These are phyloP conservation scores for Populus hybrid DNA, from an alignment of 441 rosid genomes.

Conservation along the genomic window DNA sequence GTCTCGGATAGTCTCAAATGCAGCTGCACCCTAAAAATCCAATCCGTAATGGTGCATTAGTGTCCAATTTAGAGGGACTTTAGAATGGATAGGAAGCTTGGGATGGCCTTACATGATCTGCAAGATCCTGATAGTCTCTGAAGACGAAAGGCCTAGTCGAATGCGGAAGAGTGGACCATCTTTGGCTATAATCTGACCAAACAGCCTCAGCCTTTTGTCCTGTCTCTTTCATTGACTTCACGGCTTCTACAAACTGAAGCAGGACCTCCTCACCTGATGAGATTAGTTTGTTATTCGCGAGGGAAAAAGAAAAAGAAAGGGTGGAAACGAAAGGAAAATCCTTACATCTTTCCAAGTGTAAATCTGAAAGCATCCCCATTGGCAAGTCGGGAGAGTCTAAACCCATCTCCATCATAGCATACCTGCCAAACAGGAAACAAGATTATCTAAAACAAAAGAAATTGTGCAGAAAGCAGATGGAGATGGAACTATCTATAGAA, in stretches of 20 bases:
- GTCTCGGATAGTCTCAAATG: slow-evolving; percentile 64
- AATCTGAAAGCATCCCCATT: slow-evolving; percentile 58
- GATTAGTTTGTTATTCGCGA: neutral
- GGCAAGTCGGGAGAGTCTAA: slow-evolving; percentile 69
- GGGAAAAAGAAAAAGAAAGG: neutral
- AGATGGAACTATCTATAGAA: neutral
- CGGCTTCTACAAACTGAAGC: slow-evolving; percentile 47
- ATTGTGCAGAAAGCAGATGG: no score
- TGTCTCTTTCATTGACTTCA: slow-evolving; percentile 42
- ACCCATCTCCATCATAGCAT: slow-evolving; percentile 72
- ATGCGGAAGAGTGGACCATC: slow-evolving; percentile 72
- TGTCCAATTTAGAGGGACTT: neutral
- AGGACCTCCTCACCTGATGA: slow-evolving; percentile 64
- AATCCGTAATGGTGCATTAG: neutral
- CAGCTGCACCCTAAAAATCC: slow-evolving; percentile 46
- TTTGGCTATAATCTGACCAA: slow-evolving; percentile 76
- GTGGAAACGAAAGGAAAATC: no score
- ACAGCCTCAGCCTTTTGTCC: slow-evolving; percentile 58
- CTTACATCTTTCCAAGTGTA: slow-evolving; percentile 67
- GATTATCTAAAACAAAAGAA: neutral
- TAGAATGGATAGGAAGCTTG: neutral
- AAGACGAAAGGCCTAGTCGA: slow-evolving; percentile 64
- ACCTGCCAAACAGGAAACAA: slow-evolving; percentile 29
- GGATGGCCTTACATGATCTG: slow-evolving; percentile 50
- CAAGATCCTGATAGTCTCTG: slow-evolving; percentile 64